Evolutionary conservation across 306 rosid species (phyloP), one percentile per base, ranked within the genome.

Genomic region (Gynostemma pentaphyllum): DNA sequence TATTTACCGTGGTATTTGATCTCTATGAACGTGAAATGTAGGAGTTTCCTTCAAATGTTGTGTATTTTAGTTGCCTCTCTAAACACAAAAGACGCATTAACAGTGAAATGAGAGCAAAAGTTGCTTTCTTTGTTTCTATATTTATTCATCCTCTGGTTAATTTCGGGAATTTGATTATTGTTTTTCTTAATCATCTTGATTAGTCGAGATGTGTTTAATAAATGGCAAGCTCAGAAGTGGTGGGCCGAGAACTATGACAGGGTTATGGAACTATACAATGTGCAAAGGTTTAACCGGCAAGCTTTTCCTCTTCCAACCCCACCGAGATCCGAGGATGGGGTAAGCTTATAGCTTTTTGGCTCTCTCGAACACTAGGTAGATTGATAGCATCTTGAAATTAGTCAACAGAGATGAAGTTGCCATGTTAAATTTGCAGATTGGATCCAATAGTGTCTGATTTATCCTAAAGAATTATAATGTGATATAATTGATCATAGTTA

Each of bases 211-310:
- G 47, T 84, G 71, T 90, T 90, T 59, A 87, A 87, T 71, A 87
- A 84, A 82, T 90, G 94, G 95, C 95, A 90, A 90, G 97, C 97
- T 68, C 97, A 90, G 67, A 82, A 89, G 67, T 90, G 97, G 97
- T 90, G 97, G 97, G 68, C 90, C 6, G 97, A 90, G 69, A 90
- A 87, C 72, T 87, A 86, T 73, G 97, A 90, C 85, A 90, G 75
- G 81, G 83, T 87, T 65, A 84, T 90, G 95, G 97, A 90, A 63
- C 71, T 90, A 51, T 90, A 90, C 88, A 90, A 90, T 81, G 97
- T 90, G 72, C 97, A 90, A 64, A 84, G 87, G 88, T 87, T 87
- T 72, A 79, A 90, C 81, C 89, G 82, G 23, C 83, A 90, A 75
- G 86, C 85, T 18, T 95, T 89, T 67, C 96, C 96, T 14, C 81